Base-by-base conservation (phyloP, 345 rosid genomes). In the Bruguiera parviflora region DNA sequence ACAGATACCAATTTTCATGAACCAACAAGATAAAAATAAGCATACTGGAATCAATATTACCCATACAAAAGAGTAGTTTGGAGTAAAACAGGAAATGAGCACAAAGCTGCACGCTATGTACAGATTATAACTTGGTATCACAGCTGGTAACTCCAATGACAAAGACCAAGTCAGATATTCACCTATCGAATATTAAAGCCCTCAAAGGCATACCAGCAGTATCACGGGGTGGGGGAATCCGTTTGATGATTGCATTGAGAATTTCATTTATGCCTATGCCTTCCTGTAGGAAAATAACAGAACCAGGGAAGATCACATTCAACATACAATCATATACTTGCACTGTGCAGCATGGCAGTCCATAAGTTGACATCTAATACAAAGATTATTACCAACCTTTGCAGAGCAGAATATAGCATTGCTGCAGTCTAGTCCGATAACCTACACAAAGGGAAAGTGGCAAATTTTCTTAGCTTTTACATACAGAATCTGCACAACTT, bases 121-220 rank as follows among this genome's bases (percentile, higher is more conserved):
- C n/a, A n/a, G 11, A 53, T 22, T 47, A 55, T 56, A 28, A 32
- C 27, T 13, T 58, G 46, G 59, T 8, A 66, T 53, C 25, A 25
- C 46, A 29, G 43, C 32, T 22, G 11, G 53, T 31, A 10, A n/a
- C 25, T 46, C 47, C 18, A 9, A 47, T 21, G 43, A 58, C 7
- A 29, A 67, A 19, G 55, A 70, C 46, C 66, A 71, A 61, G 28
- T 60, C 31, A 77, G 60, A 80, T 64, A 58, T n/a, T 19, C 62
- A 94, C 96, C 98, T 91, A 80, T 95, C 99, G 85, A 92, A 95
- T 77, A 95, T 95, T 67, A 95, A 81, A 66, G 96, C 96, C 75
- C 96, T 84, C 65, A 89, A 78, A 67, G 93, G 93, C 66, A 71
- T 80, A 39, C 37, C 83, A 61, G 90, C 82, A 67, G 87, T 85